phyloP scores from a whole-genome alignment of 805 yeast genomes.

The Nakazawaea molendinolei region DNA sequence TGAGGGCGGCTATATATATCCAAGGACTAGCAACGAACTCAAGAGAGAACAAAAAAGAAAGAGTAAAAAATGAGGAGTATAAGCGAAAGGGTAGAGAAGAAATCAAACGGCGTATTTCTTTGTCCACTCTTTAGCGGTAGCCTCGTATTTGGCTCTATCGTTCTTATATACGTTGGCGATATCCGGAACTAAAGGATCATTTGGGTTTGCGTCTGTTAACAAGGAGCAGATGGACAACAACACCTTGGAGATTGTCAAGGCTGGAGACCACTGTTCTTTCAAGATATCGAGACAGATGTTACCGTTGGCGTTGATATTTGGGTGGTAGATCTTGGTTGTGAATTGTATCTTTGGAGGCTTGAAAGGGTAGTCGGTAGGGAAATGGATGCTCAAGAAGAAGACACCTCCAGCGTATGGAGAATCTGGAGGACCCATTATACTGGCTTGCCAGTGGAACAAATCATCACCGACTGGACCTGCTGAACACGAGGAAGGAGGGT shows the following conservation, averaged over 20 bases:
- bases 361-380: constrained; percentile 99
- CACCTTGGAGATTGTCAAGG: constrained; percentile 92
- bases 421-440: constrained; percentile 98
- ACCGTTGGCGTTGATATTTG: constrained; percentile 94
- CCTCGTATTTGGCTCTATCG: constrained; percentile 89
- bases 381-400: constrained; percentile 90
- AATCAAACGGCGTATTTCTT: constrained; percentile 87
- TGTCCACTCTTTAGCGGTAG: constrained; percentile 98
- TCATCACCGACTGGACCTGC: constrained; percentile 99
- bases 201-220: constrained; percentile 97
- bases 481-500: constrained; percentile 97
- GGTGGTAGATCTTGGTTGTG: constrained; percentile 95
- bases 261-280: constrained; percentile 99
- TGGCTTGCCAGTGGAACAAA: constrained; percentile 98
- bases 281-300: constrained; percentile 94
- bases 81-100: background rate
- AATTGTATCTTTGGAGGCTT: constrained; percentile 94
- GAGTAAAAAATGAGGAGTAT: no score
- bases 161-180: constrained; percentile 95
- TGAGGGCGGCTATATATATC: background rate
- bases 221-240: constrained; percentile 90
- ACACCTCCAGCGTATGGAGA: constrained; percentile 82
- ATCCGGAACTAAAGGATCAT: constrained; percentile 98
- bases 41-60: no score
- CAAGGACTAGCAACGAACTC: no score